phyloP scores from a whole-genome alignment of 352 stramenopile species.

The Globisporangium mamillatum region DNA sequence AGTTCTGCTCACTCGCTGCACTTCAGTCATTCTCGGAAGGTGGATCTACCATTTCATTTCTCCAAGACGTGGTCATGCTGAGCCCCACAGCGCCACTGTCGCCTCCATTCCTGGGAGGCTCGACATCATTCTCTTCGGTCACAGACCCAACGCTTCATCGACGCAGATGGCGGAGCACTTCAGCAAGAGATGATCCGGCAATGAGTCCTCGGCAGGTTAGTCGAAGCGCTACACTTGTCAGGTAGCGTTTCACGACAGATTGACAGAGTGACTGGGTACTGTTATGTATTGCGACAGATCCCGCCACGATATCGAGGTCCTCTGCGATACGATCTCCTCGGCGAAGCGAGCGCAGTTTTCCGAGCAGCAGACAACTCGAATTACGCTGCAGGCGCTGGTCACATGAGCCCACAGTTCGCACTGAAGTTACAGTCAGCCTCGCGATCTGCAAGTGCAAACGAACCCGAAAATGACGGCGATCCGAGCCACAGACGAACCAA shows the following conservation, averaged over 20 bases:
- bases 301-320: slow-evolving; percentile 35
- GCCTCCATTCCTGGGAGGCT: slow-evolving; percentile 4
- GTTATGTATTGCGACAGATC: slow-evolving; percentile 24
- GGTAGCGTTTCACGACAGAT: not conserved
- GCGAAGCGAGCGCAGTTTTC: slow-evolving; percentile 4
- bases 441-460: not conserved
- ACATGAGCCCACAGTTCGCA: not conserved
- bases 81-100: slow-evolving; percentile 1
- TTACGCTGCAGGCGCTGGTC: not conserved
- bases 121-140: slow-evolving; percentile 45
- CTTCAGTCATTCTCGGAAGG: not conserved
- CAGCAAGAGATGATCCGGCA: slow-evolving; percentile 19
- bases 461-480: slow-evolving; percentile 6
- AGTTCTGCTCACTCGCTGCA: not conserved
- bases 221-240: not conserved
- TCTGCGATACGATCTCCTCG: slow-evolving; percentile 32
- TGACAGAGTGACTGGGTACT: not conserved
- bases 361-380: not conserved
- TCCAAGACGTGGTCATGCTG: slow-evolving; percentile 3
- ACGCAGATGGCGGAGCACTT: slow-evolving; percentile 44
- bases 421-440: not conserved
- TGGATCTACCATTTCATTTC: not conserved
- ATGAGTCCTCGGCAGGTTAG: slow-evolving; percentile 29
- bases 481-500: slow-evolving; percentile 33
- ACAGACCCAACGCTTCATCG: slow-evolving; percentile 62